Conservation (phyloP, 2,329 filamentous ascomycete species). For the Alternaria ethzedia region DNA sequence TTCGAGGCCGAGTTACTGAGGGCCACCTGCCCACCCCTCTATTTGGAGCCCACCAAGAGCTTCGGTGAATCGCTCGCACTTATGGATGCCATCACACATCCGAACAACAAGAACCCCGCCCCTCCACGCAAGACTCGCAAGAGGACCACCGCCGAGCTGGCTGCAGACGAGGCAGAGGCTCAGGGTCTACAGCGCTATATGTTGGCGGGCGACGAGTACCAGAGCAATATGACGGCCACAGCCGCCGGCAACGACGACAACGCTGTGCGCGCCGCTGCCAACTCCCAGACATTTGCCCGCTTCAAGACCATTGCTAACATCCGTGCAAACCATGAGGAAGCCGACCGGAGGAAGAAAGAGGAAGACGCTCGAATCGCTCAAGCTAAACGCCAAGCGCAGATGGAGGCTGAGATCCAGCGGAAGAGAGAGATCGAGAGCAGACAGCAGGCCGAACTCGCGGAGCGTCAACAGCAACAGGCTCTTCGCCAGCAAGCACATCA, state of each 20-base stretch:
- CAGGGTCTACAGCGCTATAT: slow-evolving; percentile 91
- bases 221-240: slow-evolving; percentile 63
- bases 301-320: slow-evolving; percentile 93
- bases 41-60: slow-evolving; percentile 76
- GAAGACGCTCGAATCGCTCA: slow-evolving; percentile 55
- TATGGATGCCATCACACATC: slow-evolving; percentile 74
- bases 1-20: slow-evolving; percentile 80
- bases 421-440: slow-evolving; percentile 42
- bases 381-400: slow-evolving; percentile 50
- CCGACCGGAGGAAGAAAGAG: slow-evolving; percentile 59
- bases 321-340: slow-evolving; percentile 76
- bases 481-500: slow-evolving; percentile 55
- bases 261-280: slow-evolving; percentile 64
- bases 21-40: slow-evolving; percentile 75
- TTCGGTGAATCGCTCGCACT: slow-evolving; percentile 73
- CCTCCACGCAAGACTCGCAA: slow-evolving; percentile 90
- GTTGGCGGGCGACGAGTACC: slow-evolving; percentile 87
- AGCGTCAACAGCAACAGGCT: slow-evolving; percentile 57
- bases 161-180: slow-evolving; percentile 89
- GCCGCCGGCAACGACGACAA: slow-evolving; percentile 74
- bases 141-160: slow-evolving; percentile 91
- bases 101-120: slow-evolving; percentile 76
- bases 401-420: slow-evolving; percentile 44
- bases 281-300: slow-evolving; percentile 86
- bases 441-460: slow-evolving; percentile 42